phyloP scores from a whole-genome alignment of 2,329 filamentous ascomycete species.

The Fusarium domesticum region DNA sequence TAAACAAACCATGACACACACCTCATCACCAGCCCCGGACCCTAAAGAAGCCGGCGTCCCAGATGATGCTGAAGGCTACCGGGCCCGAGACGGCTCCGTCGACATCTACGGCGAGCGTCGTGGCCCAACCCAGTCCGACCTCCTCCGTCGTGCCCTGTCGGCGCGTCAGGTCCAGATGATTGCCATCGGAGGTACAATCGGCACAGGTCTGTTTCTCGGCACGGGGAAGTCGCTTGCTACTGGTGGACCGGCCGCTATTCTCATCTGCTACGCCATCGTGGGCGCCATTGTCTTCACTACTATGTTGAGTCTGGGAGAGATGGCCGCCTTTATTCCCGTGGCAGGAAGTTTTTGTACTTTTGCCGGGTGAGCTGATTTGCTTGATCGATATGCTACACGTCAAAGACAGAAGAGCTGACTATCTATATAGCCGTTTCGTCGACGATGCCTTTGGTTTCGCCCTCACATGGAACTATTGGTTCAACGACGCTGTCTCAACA shows the following conservation, averaged over 20 bases:
- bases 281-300: conserved; percentile 57
- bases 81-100: neutral
- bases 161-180: conserved; percentile 67
- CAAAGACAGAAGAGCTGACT: too few relatives aligned
- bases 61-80: conserved; percentile 22
- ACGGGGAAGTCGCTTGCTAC: conserved; percentile 58
- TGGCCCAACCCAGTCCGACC: conserved; percentile 37
- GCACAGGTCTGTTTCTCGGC: conserved; percentile 61
- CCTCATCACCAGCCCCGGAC: conserved; percentile 6
- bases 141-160: conserved; percentile 53
- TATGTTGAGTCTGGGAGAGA: conserved; percentile 58
- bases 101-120: neutral
- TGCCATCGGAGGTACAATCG: conserved; percentile 58
- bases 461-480: conserved; percentile 61
- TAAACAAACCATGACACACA: conserved; percentile 11
- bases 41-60: conserved; percentile 15
- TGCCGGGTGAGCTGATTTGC: conserved; percentile 44
- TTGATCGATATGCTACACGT: too few relatives aligned
- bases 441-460: conserved; percentile 55
- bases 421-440: conserved; percentile 41
- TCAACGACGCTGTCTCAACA: conserved; percentile 56
- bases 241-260: conserved; percentile 57
- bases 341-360: conserved; percentile 56
- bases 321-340: conserved; percentile 52
- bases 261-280: conserved; percentile 56